Conservation (phyloP, 2,329 filamentous ascomycete genomes). For the Microsporum audouinii region DNA sequence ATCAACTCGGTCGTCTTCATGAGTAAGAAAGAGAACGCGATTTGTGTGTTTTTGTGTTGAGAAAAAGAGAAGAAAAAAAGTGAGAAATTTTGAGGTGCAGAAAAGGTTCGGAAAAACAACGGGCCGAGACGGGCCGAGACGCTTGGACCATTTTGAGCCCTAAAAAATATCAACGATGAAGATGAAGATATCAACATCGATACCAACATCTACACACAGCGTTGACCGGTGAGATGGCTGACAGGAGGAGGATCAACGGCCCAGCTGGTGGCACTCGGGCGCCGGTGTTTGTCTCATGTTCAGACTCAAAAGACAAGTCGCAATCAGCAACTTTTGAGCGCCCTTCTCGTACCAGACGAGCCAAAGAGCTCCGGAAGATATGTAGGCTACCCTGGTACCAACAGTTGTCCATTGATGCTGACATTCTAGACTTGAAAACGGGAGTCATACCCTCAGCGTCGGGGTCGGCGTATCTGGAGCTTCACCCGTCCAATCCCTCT, state of each 20-base stretch:
- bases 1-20: background rate
- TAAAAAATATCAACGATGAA: background rate
- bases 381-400: constrained; percentile 35
- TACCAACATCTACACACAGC: background rate
- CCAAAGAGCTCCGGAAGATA: constrained; percentile 69
- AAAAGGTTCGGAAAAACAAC: constrained; percentile 3
- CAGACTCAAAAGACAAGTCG: constrained; percentile 38
- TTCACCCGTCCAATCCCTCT: constrained; percentile 41
- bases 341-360: constrained; percentile 48
- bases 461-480: constrained; percentile 62
- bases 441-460: constrained; percentile 86
- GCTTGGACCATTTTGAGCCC: background rate
- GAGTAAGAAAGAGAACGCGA: background rate
- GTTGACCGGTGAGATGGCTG: constrained; percentile 47
- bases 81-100: constrained; percentile 2
- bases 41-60: background rate
- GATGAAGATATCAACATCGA: background rate
- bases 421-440: constrained; percentile 64
- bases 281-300: constrained; percentile 51
- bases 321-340: constrained; percentile 34
- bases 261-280: constrained; percentile 65
- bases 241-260: constrained; percentile 82
- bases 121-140: background rate
- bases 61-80: background rate
- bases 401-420: constrained; percentile 14